phyloP scores from a whole-genome alignment of 2,329 filamentous ascomycete species.

The Diplodia mutila region DNA sequence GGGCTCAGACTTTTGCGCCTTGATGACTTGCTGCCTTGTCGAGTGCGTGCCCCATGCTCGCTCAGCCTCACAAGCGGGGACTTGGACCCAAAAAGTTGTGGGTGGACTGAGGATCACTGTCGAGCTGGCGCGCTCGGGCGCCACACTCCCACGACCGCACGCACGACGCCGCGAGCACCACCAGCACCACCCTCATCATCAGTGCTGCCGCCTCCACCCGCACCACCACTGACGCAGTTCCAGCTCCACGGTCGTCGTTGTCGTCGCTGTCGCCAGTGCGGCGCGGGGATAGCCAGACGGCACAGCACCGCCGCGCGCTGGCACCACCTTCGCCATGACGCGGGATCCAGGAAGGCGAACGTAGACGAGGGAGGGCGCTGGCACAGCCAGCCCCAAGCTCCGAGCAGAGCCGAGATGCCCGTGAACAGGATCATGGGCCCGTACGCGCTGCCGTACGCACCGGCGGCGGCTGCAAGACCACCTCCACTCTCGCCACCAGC shows the following conservation, averaged over 20 bases:
- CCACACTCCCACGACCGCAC: too few species aligned
- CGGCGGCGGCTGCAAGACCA: slow-evolving; percentile 27
- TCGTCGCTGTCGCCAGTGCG: neutral
- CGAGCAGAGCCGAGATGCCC: slow-evolving; percentile 36
- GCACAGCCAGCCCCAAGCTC: slow-evolving; percentile 22
- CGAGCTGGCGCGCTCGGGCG: slow-evolving; percentile 1
- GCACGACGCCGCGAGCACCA: neutral
- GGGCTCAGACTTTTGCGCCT: neutral
- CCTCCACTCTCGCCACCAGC: slow-evolving; percentile 29
- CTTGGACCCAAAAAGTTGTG: neutral
- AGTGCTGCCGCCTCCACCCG: neutral
- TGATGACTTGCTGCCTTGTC: neutral
- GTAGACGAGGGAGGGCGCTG: neutral
- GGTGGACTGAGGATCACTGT: neutral
- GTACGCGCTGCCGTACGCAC: slow-evolving; percentile 42
- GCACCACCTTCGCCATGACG: slow-evolving; percentile 6
- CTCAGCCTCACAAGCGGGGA: slow-evolving; percentile 14
- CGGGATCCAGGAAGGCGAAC: neutral
- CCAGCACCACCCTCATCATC: neutral
- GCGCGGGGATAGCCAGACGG: neutral
- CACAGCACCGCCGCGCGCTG: neutral
- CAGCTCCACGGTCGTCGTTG: neutral
- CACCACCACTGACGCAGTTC: neutral
- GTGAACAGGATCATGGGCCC: slow-evolving; percentile 43
- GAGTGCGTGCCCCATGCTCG: neutral